Evolutionary conservation across 2,329 filamentous ascomycete genomes (phyloP).

Genomic region (Hysterium pulicare): DNA sequence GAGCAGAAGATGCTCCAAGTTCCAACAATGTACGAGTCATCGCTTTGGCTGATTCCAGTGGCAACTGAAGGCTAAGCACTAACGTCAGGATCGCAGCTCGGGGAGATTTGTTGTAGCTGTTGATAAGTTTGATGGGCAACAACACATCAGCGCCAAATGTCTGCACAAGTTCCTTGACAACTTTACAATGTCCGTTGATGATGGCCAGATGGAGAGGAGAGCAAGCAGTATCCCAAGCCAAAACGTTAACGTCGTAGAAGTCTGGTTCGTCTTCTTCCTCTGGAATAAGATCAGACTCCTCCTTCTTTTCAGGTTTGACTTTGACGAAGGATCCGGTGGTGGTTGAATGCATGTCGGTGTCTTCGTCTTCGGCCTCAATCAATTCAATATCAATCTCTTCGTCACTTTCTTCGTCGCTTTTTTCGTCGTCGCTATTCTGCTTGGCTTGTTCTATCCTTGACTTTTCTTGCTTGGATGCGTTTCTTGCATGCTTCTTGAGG

Average conservation of each 20-base stretch:
- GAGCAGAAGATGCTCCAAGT: conserved; percentile 68
- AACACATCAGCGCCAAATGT: conserved; percentile 75
- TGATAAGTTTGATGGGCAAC: conserved; percentile 66
- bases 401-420: conserved; percentile 37
- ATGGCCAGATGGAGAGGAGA: conserved; percentile 79
- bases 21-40: conserved; percentile 65
- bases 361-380: conserved; percentile 45
- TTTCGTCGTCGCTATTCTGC: conserved; percentile 16
- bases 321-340: conserved; percentile 69
- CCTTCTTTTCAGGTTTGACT: conserved; percentile 43
- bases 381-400: conserved; percentile 46
- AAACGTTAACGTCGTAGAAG: conserved; percentile 71
- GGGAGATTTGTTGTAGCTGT: conserved; percentile 47
- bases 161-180: conserved; percentile 64
- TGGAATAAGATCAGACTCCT: conserved; percentile 46
- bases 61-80: conserved; percentile 63
- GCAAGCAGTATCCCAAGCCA: conserved; percentile 75
- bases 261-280: conserved; percentile 68
- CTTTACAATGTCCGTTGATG: conserved; percentile 64
- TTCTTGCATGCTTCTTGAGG: conserved; percentile 37
- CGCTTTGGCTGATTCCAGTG: conserved; percentile 58
- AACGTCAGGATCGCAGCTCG: conserved; percentile 65
- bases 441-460: conserved; percentile 7
- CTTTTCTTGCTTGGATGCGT: conserved; percentile 7
- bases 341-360: conserved; percentile 27